Conservation (phyloP, 192 early-diverging fungal genomes). For the Coemansia sp. region DNA sequence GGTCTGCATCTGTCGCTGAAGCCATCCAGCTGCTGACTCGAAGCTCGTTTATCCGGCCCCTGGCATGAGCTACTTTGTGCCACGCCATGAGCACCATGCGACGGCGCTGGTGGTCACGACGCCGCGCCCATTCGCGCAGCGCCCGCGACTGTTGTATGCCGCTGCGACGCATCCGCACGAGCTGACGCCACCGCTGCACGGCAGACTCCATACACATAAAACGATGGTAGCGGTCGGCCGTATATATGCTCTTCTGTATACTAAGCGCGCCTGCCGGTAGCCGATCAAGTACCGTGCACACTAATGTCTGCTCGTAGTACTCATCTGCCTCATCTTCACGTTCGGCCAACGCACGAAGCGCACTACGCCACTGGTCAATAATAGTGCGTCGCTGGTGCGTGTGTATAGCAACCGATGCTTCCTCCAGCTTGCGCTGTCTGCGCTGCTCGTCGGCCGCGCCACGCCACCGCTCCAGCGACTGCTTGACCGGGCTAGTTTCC, state of each 20-base stretch:
- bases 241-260: background rate
- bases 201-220: background rate
- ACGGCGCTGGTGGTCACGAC: slow-evolving; percentile 26
- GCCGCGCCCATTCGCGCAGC: slow-evolving; percentile 28
- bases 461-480: slow-evolving; percentile 12
- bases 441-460: slow-evolving; percentile 10
- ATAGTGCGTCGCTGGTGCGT: background rate
- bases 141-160: slow-evolving; percentile 32
- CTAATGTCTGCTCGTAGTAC: slow-evolving; percentile 1
- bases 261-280: background rate
- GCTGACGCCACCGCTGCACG: background rate
- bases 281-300: background rate
- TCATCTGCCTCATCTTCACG: slow-evolving; percentile 15
- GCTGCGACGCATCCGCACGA: slow-evolving; percentile 4
- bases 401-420: background rate
- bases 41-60: slow-evolving; percentile 9
- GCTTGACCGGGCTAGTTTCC: background rate
- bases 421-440: slow-evolving; percentile 1
- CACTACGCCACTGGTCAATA: slow-evolving; percentile 6
- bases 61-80: slow-evolving; percentile 21
- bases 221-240: slow-evolving; percentile 4
- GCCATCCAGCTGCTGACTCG: slow-evolving; percentile 1
- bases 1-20: background rate
- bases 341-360: background rate
- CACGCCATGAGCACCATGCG: slow-evolving; percentile 32